Percentiles rank a stretch among this genome's conserved stretches.
Conservation (phyloP, 2,329 filamentous ascomycete species). For the Xylaria hypoxylon region DNA sequence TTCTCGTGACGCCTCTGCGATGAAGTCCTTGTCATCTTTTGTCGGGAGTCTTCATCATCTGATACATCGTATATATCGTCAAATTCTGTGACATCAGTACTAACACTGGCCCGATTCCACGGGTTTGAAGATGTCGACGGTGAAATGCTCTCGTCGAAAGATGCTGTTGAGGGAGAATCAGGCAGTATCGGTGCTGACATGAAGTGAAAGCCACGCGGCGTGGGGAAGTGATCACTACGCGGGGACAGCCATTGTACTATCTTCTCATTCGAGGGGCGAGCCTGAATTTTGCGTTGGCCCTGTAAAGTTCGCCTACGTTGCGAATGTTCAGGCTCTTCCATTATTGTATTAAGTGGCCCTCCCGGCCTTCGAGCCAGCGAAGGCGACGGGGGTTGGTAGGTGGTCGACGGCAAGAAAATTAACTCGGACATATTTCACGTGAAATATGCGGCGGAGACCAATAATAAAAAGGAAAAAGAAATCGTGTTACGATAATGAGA, state of each 20-base stretch:
- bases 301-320: conserved; percentile 46
- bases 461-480: conserved; percentile 39
- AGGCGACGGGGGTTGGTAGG: conserved; percentile 62
- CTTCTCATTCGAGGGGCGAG: conserved; percentile 58
- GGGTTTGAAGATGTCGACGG: conserved; percentile 67
- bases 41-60: conserved; percentile 73
- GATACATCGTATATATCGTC: conserved; percentile 90
- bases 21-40: conserved; percentile 59
- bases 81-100: conserved; percentile 77
- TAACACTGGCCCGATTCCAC: conserved; percentile 72
- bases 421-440: conserved; percentile 61
- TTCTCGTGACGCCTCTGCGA: conserved; percentile 53
- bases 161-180: conserved; percentile 68
- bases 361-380: conserved; percentile 67
- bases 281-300: conserved; percentile 46
- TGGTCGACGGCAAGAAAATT: conserved; percentile 55
- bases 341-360: conserved; percentile 73
- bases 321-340: conserved; percentile 64
- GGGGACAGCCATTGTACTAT: conserved; percentile 70
- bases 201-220: conserved; percentile 75
- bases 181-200: conserved; percentile 72
- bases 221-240: conserved; percentile 75
- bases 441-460: conserved; percentile 44
- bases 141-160: conserved; percentile 60
- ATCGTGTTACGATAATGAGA: conserved; percentile 27